These are phyloP conservation scores for Eimeria praecox DNA, from an alignment of 169 alveolate species.

Conservation along the genomic window DNA sequence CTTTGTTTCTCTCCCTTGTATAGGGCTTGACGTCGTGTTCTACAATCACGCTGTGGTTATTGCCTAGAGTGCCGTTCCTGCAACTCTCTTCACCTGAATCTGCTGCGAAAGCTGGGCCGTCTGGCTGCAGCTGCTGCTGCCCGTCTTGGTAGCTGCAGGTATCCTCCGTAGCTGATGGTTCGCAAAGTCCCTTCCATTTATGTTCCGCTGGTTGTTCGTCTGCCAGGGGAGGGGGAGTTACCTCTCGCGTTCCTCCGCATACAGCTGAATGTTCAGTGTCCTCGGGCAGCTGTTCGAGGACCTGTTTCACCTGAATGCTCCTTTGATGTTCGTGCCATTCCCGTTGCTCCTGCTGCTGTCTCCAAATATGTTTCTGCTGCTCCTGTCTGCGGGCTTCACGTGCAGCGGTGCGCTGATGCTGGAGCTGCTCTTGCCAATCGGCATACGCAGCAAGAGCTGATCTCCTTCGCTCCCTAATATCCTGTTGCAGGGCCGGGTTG, in stretches of 20 bases:
- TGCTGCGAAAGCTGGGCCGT: background rate
- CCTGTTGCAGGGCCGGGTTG: slow-evolving; percentile 35
- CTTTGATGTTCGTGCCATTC: slow-evolving; percentile 57
- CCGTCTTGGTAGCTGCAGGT: background rate
- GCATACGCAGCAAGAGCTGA: slow-evolving; percentile 37
- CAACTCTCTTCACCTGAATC: background rate
- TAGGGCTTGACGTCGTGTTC: background rate
- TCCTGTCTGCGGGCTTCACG: slow-evolving; percentile 40
- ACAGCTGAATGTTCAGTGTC: background rate
- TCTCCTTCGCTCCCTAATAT: slow-evolving; percentile 36
- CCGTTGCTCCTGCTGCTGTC: slow-evolving; percentile 66
- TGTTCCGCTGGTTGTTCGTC: background rate
- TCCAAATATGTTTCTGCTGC: slow-evolving; percentile 65
- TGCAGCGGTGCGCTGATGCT: slow-evolving; percentile 37
- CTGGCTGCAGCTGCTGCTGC: background rate
- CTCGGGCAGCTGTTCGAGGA: slow-evolving; percentile 50
- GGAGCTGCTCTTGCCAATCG: slow-evolving; percentile 69
- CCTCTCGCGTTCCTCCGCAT: background rate
- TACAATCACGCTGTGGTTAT: background rate
- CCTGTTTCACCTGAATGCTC: slow-evolving; percentile 29
- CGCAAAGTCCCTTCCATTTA: background rate
- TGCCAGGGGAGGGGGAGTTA: background rate
- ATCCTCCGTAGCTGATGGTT: background rate
- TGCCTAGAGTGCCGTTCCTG: background rate
- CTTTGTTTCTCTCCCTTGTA: background rate